phyloP scores from a whole-genome alignment of 1,139 yeast species.

The Lodderomyces margitis region DNA sequence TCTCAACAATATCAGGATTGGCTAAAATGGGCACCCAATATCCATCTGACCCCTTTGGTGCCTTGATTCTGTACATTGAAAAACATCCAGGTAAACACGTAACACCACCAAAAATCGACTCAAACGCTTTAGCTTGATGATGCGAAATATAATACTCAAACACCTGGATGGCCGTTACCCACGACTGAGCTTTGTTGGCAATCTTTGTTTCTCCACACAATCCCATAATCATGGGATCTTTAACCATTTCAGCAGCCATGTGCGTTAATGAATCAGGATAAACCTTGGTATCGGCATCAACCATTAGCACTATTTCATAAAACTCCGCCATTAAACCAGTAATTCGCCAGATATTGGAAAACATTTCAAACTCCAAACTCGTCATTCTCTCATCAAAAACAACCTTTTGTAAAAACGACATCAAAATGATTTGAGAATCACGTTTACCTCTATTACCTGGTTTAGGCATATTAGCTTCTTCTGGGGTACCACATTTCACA shows the following conservation, averaged over 20 bases:
- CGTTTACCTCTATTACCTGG: conserved; percentile 99
- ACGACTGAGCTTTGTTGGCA: conserved; percentile 76
- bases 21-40: conserved; percentile 96
- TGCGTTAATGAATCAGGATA: conserved; percentile 90
- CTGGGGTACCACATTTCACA: conserved; percentile 92
- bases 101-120: conserved; percentile 93
- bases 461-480: conserved; percentile 73
- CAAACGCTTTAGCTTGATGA: conserved; percentile 95
- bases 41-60: conserved; percentile 89
- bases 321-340: conserved; percentile 87
- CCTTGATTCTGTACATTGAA: conserved; percentile 90
- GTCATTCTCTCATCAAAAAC: conserved; percentile 98
- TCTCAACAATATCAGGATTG: conserved; percentile 94
- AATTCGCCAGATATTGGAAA: conserved; percentile 76
- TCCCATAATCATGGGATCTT: conserved; percentile 90
- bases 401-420: conserved; percentile 88
- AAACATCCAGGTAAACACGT: conserved; percentile 98
- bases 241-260: conserved; percentile 91
- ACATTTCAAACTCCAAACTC: conserved; percentile 79
- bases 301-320: conserved; percentile 88
- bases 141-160: conserved; percentile 95
- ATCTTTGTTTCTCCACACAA: conserved; percentile 97
- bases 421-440: conserved; percentile 90
- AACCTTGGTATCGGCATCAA: conserved; percentile 94
- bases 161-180: conserved; percentile 96